Percentiles rank a stretch among this genome's conserved stretches.
phyloP scores from a whole-genome alignment of 2,329 filamentous ascomycete species.

The Hypoxylon sp. region DNA sequence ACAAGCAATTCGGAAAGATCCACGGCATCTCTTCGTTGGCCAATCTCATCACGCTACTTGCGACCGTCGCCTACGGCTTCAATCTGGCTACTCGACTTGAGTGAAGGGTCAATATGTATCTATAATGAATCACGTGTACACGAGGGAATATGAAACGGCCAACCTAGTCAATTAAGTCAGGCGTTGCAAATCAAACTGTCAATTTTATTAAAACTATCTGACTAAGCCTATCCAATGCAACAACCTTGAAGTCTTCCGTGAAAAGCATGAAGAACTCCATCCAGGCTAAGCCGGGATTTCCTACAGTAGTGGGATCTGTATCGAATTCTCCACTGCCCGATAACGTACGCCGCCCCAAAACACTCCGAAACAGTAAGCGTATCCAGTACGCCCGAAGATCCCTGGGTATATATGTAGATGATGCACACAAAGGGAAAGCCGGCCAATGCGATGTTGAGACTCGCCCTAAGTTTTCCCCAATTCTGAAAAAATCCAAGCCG shows the following conservation, averaged over 20 bases:
- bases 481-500: too few relatives aligned
- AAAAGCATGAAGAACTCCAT: constrained; percentile 16
- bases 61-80: constrained; percentile 82
- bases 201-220: constrained; percentile 28
- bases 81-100: constrained; percentile 74
- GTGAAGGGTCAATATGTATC: constrained; percentile 46
- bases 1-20: constrained; percentile 80
- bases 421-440: constrained; percentile 34
- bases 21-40: constrained; percentile 86
- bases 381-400: constrained; percentile 40
- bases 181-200: constrained; percentile 22
- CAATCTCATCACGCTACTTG: constrained; percentile 78
- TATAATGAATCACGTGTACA: constrained; percentile 33
- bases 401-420: constrained; percentile 41
- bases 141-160: constrained; percentile 14
- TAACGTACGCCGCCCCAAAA: constrained; percentile 38
- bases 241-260: constrained; percentile 1
- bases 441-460: constrained; percentile 6
- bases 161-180: constrained; percentile 10
- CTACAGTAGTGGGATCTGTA: constrained; percentile 10
- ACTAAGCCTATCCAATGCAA: constrained; percentile 8
- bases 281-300: constrained; percentile 10
- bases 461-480: not conserved
- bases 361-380: constrained; percentile 38
- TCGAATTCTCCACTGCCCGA: constrained; percentile 19